A percentile compares a stretch with the other conserved stretches of the same genome.
Evolutionary conservation across 352 stramenopile species (phyloP).

Genomic region (Thalassiosira allenii): DNA sequence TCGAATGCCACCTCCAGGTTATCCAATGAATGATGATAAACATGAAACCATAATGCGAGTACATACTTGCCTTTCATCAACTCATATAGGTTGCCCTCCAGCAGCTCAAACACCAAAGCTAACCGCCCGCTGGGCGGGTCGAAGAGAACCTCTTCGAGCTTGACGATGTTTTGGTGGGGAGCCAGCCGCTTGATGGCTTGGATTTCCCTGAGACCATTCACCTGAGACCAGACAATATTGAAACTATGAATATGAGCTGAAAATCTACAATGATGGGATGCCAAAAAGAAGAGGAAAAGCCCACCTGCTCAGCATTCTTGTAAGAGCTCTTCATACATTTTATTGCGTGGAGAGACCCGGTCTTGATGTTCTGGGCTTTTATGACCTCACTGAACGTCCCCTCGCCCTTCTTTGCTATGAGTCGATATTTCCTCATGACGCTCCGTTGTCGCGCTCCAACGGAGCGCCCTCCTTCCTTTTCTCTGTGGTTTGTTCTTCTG

Average conservation of each 20-base stretch:
- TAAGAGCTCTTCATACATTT: conserved; percentile 99
- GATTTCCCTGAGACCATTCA: conserved; percentile 96
- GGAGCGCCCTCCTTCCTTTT: neutral
- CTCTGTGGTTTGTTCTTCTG: neutral
- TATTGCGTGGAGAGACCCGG: conserved; percentile 95
- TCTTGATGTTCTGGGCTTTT: conserved; percentile 91
- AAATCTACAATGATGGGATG: neutral
- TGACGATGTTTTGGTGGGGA: conserved; percentile 95
- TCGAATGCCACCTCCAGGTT: too few species aligned
- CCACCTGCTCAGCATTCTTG: conserved; percentile 92
- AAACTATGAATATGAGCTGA: neutral
- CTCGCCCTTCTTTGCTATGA: conserved; percentile 95
- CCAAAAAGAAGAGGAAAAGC: too few species aligned
- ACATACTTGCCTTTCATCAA: conserved; percentile 92
- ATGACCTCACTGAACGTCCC: conserved; percentile 95
- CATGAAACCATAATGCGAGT: too few species aligned
- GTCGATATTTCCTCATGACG: conserved; percentile 89
- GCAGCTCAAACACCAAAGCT: conserved; percentile 96
- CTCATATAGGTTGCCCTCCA: conserved; percentile 97
- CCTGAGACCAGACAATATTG: conserved; percentile 54
- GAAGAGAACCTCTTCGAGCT: conserved; percentile 95
- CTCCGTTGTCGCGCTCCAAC: neutral
- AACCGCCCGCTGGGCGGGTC: conserved; percentile 90
- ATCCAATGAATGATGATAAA: too few species aligned
- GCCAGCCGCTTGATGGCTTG: conserved; percentile 92